phyloP scores from a whole-genome alignment of 1,139 yeast genomes.

The Pichia sp. region DNA sequence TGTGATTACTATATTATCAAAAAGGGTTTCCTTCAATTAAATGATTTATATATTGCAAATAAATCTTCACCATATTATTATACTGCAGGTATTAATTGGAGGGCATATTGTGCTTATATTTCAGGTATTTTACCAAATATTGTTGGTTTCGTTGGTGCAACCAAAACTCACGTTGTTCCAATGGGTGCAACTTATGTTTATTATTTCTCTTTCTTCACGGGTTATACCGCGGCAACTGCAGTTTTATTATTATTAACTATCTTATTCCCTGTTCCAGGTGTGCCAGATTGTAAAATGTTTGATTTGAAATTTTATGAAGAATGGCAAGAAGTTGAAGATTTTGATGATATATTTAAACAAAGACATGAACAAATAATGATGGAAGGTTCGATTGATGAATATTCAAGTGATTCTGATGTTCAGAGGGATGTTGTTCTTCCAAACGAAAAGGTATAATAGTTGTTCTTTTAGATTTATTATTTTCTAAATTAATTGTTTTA shows the following conservation, averaged over 20 bases:
- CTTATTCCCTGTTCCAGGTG: constrained; percentile 50
- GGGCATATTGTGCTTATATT: constrained; percentile 56
- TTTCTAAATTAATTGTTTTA: background rate
- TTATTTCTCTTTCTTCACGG: constrained; percentile 67
- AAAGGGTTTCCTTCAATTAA: constrained; percentile 61
- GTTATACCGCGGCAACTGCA: constrained; percentile 53
- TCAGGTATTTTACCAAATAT: constrained; percentile 77
- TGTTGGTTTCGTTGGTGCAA: constrained; percentile 79
- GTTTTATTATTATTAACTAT: constrained; percentile 46
- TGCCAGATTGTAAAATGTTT: constrained; percentile 34
- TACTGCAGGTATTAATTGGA: constrained; percentile 68
- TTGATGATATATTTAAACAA: constrained; percentile 32
- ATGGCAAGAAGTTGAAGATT: constrained; percentile 50
- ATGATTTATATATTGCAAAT: constrained; percentile 53
- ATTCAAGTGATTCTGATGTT: background rate
- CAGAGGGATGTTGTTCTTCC: background rate
- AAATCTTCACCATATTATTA: constrained; percentile 50
- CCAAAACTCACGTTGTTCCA: constrained; percentile 49
- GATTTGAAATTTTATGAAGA: constrained; percentile 19
- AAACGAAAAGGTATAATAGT: background rate
- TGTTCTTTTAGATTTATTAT: background rate
- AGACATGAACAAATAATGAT: background rate
- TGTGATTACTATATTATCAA: constrained; percentile 72
- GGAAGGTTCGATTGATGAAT: background rate
- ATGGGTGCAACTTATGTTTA: constrained; percentile 71